A percentile compares a stretch with the other conserved stretches of the same genome.
Evolutionary conservation across 352 stramenopile species (phyloP).

Genomic region (Phytophthora cajani): DNA sequence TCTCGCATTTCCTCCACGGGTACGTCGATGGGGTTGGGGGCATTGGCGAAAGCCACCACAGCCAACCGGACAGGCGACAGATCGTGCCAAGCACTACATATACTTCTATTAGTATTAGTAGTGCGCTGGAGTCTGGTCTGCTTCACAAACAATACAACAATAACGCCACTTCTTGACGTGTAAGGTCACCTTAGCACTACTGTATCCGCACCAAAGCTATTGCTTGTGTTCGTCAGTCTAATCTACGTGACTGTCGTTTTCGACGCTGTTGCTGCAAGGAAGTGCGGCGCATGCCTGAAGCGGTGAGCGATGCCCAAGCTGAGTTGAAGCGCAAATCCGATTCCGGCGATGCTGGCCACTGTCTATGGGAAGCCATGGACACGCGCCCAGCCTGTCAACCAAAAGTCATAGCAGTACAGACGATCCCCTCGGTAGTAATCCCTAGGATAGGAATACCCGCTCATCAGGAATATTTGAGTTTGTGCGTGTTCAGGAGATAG

Average conservation of each 20-base stretch:
- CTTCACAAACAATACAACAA: too few relatives aligned
- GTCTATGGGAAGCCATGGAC: constrained; percentile 1
- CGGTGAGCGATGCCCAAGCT: not conserved
- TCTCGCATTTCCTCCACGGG: not conserved
- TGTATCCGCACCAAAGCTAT: too few relatives aligned
- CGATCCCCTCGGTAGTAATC: too few relatives aligned
- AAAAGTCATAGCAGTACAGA: not conserved
- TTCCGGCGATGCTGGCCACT: not conserved
- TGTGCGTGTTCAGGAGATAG: constrained; percentile 2
- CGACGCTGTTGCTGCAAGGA: constrained; percentile 10
- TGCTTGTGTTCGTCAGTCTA: constrained; percentile 1
- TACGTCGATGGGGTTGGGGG: not conserved
- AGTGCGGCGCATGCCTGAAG: not conserved
- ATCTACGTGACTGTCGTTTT: not conserved
- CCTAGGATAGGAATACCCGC: too few relatives aligned
- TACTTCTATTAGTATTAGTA: too few relatives aligned
- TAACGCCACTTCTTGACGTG: too few relatives aligned
- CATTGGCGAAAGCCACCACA: not conserved
- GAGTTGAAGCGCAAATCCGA: constrained; percentile 10
- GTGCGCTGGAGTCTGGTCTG: too few relatives aligned
- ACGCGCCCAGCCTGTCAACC: not conserved
- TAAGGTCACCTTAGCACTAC: too few relatives aligned
- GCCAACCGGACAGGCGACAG: not conserved
- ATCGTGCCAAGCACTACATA: too few relatives aligned
- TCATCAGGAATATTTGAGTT: too few relatives aligned